These are phyloP conservation scores for Liquidambar formosana DNA, from an alignment of 164 flowering plant species.

Conservation along the genomic window DNA sequence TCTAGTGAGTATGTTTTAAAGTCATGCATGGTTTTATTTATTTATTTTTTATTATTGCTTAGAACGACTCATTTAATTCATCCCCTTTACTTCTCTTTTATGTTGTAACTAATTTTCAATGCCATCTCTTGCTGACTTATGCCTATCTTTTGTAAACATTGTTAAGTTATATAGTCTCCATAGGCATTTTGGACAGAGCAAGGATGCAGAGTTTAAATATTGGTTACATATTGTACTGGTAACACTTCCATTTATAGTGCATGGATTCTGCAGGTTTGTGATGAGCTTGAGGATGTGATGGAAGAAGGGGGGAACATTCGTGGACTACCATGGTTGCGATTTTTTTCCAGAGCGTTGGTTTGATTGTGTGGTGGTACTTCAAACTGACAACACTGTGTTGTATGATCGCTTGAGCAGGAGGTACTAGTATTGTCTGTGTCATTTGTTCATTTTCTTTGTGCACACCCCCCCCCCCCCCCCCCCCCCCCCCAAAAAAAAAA, in stretches of 20 bases:
- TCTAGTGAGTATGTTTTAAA: no score
- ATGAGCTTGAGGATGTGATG: constrained; percentile 91
- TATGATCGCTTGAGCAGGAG: constrained; percentile 80
- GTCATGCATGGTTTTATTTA: no score
- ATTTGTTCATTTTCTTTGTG: not conserved
- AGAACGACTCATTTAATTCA: no score
- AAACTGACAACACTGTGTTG: constrained; percentile 75
- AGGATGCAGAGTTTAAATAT: not conserved
- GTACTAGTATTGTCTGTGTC: constrained; percentile 24
- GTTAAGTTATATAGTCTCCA: not conserved
- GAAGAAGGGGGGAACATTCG: constrained; percentile 89
- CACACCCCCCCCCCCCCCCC: no score
- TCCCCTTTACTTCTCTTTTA: no score
- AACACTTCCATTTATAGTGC: no score
- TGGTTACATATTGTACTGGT: not conserved
- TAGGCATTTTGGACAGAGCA: not conserved
- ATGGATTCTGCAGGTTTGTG: constrained; percentile 64
- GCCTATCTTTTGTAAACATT: not conserved
- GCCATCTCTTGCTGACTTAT: not conserved
- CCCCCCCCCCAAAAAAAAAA: no score
- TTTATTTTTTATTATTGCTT: no score
- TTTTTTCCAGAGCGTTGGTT: constrained; percentile 99
- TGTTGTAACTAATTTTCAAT: no score
- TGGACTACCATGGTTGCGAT: constrained; percentile 95
- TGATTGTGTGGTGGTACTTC: constrained; percentile 90